phyloP scores from a whole-genome alignment of 305 asterid species.

The Caryopteris hybrid region DNA sequence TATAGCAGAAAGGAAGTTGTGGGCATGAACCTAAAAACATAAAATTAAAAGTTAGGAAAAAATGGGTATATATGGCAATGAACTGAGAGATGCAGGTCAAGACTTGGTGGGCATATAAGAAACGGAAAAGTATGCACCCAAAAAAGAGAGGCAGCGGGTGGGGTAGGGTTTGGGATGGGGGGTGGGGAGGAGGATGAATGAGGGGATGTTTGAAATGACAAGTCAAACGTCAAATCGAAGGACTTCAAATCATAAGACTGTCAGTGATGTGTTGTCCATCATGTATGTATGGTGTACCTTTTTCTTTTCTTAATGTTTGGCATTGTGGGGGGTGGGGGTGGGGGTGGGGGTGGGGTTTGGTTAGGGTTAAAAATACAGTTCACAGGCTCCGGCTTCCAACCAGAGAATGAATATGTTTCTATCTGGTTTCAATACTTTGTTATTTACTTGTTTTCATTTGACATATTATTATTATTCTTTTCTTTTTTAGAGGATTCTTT shows the following conservation, averaged over 20 bases:
- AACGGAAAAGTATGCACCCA: slow-evolving; percentile 4
- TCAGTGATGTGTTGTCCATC: slow-evolving; percentile 62
- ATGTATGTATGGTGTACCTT: neutral
- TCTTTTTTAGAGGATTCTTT: too few relatives aligned
- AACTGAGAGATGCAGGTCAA: neutral
- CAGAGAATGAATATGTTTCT: too few relatives aligned
- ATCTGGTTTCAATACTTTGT: too few relatives aligned
- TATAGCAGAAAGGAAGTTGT: too few relatives aligned
- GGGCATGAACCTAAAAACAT: neutral
- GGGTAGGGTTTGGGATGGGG: neutral
- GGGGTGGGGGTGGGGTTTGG: neutral
- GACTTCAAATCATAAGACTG: slow-evolving; percentile 58
- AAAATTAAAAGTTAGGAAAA: too few relatives aligned
- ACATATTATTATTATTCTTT: too few relatives aligned
- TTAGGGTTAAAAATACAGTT: neutral
- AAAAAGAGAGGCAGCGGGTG: neutral
- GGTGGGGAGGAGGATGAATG: neutral
- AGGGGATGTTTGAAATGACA: slow-evolving; percentile 44
- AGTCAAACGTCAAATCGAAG: slow-evolving; percentile 60
- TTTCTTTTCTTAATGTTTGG: neutral
- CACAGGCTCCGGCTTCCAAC: too few relatives aligned
- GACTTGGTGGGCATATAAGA: slow-evolving; percentile 11
- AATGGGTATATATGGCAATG: slow-evolving; percentile 1
- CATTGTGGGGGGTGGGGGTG: neutral
- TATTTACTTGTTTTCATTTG: too few relatives aligned